A percentile compares a stretch with the other conserved stretches of the same genome.
Evolutionary conservation across 208 protist species (phyloP).

Genomic region (Wallacemonas sp.): DNA sequence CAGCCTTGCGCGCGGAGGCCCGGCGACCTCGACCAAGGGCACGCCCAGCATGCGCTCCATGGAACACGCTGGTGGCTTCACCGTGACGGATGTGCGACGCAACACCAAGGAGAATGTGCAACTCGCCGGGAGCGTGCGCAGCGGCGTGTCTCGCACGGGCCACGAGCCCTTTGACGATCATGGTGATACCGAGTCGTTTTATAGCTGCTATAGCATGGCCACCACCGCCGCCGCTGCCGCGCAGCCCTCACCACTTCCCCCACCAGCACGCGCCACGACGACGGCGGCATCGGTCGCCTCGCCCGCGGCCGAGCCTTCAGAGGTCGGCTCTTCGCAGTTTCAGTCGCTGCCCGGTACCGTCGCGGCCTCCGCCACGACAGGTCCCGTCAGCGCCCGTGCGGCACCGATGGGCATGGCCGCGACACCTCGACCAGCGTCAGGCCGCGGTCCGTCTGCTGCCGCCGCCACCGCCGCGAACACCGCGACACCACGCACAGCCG

Average conservation of each 20-base stretch:
- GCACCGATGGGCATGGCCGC: neutral
- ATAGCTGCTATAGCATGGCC: slow-evolving; percentile 22
- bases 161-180: slow-evolving; percentile 4
- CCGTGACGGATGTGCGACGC: slow-evolving; percentile 24
- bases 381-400: too few relatives aligned
- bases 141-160: neutral
- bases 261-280: neutral
- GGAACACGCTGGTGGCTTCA: slow-evolving; percentile 17
- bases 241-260: neutral
- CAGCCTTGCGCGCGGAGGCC: slow-evolving; percentile 9
- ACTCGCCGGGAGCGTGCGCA: neutral
- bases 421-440: neutral
- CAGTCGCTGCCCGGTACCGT: slow-evolving; percentile 2
- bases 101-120: slow-evolving; percentile 10
- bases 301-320: neutral
- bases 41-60: too few relatives aligned
- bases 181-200: slow-evolving; percentile 12
- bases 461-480: too few relatives aligned
- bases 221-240: slow-evolving; percentile 6
- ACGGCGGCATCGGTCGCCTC: neutral
- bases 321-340: slow-evolving; percentile 15
- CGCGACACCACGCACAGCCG: too few relatives aligned
- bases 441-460: neutral
- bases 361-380: neutral
- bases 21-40: neutral